Evolutionary conservation across 108 stramenopile genomes (phyloP), one percentile per base, ranked within the genome.

Genomic region (Conticribra weissflogii): DNA sequence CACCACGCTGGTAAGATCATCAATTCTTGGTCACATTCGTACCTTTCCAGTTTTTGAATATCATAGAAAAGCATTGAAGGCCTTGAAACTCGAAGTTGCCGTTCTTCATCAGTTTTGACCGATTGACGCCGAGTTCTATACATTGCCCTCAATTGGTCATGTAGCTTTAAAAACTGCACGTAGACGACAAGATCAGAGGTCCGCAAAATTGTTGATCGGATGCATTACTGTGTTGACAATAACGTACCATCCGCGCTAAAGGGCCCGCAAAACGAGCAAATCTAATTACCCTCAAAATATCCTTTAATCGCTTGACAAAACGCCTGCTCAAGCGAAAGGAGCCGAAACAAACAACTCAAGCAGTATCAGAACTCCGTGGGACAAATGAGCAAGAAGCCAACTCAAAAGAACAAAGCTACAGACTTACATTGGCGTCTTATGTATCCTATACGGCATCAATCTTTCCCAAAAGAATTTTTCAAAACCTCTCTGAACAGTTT

Each of bases 251-350:
- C 45, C 85, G 58, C 33, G 78, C 60, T 18, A 86, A 54, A 14
- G 85, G 85, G n/a, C 83, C 83, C 12, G 81, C 85, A 76, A 79
- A 86, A 41, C 85, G 77, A 15, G 71, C 36, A 30, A 78, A 83
- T 27, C 85, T 60, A 3, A 86, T 66, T 68, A 80, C 77, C 53
- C 81, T 57, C 17, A 83, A 56, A 18, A 86, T 46, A 12, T 74
- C 55, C 36, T 78, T 66, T 0, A 84, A 25, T 59, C 85, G 72
- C 63, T 86, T 69, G 17, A 84, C 48, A 24, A 78, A 74, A 14
- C 59, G 53, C 54, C 77, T n/a, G n/a, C n/a, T n/a, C n/a, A n/a
- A n/a, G n/a, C n/a, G n/a, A n/a, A n/a, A n/a, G n/a, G n/a, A n/a
- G n/a, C n/a, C n/a, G n/a, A n/a, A n/a, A n/a, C n/a, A n/a, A n/a